Evolutionary conservation across 2,329 filamentous ascomycete species (phyloP), one percentile per base, ranked within the genome.

Genomic region (Diplodia seriata): DNA sequence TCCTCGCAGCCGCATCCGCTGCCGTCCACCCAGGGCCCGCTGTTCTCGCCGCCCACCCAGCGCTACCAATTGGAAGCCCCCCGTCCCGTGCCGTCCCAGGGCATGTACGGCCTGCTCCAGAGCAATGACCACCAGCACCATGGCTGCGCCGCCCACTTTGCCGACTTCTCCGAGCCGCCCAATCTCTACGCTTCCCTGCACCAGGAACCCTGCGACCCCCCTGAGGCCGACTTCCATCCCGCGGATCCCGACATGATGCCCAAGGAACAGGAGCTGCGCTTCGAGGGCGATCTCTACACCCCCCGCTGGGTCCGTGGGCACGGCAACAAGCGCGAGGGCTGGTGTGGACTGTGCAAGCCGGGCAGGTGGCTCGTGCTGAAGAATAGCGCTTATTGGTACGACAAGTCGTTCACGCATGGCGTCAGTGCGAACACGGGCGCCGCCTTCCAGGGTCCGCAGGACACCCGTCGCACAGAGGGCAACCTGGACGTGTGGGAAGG

Each of bases 351-450:
- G 72, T 96, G 92, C 83, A 94, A 93, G 77, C 90, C 91, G 2
- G 91, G 91, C 2, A 85, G 91, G 61, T 96, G 93, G 93, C 86
- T 94, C 66, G 91, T 94, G 18, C 83, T 97, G 69, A 96, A 95
- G 82, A 95, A 96, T 80, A 94, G 91, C 67, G 92, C 92, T 7
- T 97, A 92, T 78, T 96, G 93, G 92, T 96, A 96, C 78, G 92
- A 96, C 82, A 94, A 95, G 83, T 92, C 90, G 68, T 96, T 95
- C 77, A 92, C 91, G 2, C 93, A 96, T 75, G 92, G 92, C 61
- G 92, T 96, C 77, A 93, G 90, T 75, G 92, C 91, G 33, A 90
- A 91, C 4, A 94, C 92, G 0, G 92, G 92, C 29, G 89, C 86
- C 70, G 87, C 90, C 3, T 94, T 95, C 80, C 89, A 92, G 76